Evolutionary conservation across 805 yeast species (phyloP).

Genomic region (Naumovozyma castellii): DNA sequence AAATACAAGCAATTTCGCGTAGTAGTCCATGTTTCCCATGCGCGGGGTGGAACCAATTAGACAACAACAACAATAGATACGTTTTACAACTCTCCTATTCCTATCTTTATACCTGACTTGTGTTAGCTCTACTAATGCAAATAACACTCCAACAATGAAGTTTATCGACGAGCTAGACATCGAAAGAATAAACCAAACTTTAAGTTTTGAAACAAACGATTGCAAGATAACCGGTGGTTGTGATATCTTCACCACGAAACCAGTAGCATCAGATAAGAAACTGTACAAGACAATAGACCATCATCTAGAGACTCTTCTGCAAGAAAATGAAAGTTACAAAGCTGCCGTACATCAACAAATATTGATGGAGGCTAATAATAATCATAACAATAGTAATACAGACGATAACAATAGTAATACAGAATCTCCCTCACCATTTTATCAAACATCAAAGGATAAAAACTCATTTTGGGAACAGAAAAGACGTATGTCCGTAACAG

Average conservation of each 20-base stretch:
- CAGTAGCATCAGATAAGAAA: conserved; percentile 83
- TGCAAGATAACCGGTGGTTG: conserved; percentile 78
- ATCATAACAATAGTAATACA: conserved; percentile 2
- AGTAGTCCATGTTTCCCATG: too few species aligned
- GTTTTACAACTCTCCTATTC: too few species aligned
- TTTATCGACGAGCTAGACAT: conserved; percentile 89
- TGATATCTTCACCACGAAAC: conserved; percentile 89
- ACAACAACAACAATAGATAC: too few species aligned
- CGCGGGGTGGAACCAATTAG: too few species aligned
- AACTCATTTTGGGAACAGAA: conserved; percentile 34
- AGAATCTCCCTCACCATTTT: conserved; percentile 7
- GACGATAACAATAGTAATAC: conserved; percentile 4
- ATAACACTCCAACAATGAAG: conserved; percentile 32
- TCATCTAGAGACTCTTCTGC: conserved; percentile 49
- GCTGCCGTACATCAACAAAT: conserved; percentile 25
- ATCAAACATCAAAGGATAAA: conserved; percentile 10
- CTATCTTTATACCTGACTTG: too few species aligned
- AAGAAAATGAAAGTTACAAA: conserved; percentile 30
- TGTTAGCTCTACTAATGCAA: too few species aligned
- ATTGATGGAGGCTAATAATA: conserved; percentile 11
- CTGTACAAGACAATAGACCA: conserved; percentile 80
- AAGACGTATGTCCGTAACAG: conserved; percentile 33
- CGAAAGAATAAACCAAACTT: conserved; percentile 81
- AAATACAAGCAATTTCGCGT: background rate
- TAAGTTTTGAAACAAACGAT: conserved; percentile 68